These are phyloP conservation scores for Tilletia walkeri DNA, from an alignment of 1,284 basidiomycete species.

Conservation along the genomic window DNA sequence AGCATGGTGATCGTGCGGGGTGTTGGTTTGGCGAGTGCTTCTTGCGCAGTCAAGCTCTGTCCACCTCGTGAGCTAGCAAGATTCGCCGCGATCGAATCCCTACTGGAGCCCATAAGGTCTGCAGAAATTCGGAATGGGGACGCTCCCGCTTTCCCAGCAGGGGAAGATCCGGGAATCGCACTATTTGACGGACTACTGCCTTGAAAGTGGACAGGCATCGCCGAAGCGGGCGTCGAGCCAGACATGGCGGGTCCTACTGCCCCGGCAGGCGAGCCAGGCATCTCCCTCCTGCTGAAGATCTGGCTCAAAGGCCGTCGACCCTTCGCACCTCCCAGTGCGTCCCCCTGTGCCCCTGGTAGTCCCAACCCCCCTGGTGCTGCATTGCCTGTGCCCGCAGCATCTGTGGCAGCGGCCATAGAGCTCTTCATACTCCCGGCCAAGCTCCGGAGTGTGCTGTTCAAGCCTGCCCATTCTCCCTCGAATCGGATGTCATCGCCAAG, in stretches of 20 bases:
- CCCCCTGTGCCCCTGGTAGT: background rate
- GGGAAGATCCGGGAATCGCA: background rate
- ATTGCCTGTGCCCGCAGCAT: background rate
- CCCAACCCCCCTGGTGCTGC: background rate
- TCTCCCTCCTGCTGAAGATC: conserved; percentile 28
- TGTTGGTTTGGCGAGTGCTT: conserved; percentile 29
- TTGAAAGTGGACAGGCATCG: background rate
- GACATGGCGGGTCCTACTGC: background rate
- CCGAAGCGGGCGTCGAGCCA: background rate
- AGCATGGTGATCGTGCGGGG: conserved; percentile 74
- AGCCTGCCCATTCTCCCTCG: conserved; percentile 78
- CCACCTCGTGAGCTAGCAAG: background rate
- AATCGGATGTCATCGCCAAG: conserved; percentile 77
- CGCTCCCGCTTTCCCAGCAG: conserved; percentile 3
- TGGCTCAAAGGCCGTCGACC: conserved; percentile 33
- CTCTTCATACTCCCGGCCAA: conserved; percentile 46
- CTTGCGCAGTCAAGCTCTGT: background rate
- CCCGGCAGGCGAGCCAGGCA: background rate
- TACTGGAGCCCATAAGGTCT: background rate
- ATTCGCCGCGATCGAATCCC: background rate
- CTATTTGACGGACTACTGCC: background rate
- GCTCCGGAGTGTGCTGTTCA: conserved; percentile 38
- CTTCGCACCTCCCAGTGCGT: background rate
- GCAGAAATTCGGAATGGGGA: background rate
- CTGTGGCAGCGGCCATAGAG: conserved; percentile 17